Evolutionary conservation across 1,284 basidiomycete species (phyloP).

Genomic region (Puccinia coronata): DNA sequence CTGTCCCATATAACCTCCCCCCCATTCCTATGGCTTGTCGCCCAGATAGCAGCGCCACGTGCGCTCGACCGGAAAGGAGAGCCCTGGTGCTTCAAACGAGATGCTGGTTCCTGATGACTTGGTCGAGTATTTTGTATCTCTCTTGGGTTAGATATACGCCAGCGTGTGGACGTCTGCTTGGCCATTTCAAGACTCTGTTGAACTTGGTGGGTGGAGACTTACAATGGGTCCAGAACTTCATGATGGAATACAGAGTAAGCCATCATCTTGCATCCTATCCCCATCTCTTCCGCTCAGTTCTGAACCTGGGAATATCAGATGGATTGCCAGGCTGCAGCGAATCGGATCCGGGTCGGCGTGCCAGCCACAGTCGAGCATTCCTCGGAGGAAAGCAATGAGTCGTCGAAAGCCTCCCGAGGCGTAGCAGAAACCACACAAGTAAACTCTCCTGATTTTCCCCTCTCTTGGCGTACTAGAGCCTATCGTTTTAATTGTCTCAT

Average conservation of each 20-base stretch:
- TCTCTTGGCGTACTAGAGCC: background rate
- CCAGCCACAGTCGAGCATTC: conserved; percentile 93
- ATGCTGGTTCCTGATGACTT: background rate
- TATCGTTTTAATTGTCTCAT: background rate
- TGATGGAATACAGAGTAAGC: conserved; percentile 80
- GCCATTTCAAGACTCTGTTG: conserved; percentile 95
- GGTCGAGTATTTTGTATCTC: conserved; percentile 27
- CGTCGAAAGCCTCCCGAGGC: conserved; percentile 74
- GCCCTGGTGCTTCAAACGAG: background rate
- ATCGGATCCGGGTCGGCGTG: conserved; percentile 85
- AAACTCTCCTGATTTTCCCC: conserved; percentile 55
- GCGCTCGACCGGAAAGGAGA: background rate
- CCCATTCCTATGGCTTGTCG: background rate
- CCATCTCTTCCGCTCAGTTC: background rate
- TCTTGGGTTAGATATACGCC: conserved; percentile 79
- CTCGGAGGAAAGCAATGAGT: conserved; percentile 71
- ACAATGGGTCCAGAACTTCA: conserved; percentile 80
- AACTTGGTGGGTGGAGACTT: conserved; percentile 87
- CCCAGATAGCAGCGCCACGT: background rate
- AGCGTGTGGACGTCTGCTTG: conserved; percentile 84
- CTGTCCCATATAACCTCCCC: background rate
- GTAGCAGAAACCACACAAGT: conserved; percentile 98
- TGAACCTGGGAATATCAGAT: conserved; percentile 65
- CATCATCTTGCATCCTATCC: background rate
- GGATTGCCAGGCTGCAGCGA: conserved; percentile 89